Conservation (phyloP, 768 basidiomycete genomes). For the Lactifluus echinatus region DNA sequence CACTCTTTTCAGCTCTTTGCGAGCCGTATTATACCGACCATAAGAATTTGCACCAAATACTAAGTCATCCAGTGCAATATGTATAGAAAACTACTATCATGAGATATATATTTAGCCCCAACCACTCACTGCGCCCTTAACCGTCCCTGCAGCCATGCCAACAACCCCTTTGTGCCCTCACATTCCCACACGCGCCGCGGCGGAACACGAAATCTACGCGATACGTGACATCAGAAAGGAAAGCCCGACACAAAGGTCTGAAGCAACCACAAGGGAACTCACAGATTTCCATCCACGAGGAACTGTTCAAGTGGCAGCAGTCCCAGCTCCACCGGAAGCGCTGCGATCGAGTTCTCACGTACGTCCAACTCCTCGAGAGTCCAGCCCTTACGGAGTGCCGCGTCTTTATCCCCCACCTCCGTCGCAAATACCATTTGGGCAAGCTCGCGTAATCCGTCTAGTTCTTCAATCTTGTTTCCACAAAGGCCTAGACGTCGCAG, state of each 20-base stretch:
- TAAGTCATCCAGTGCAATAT: too few species aligned
- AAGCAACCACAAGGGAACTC: constrained; percentile 36
- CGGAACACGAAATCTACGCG: constrained; percentile 66
- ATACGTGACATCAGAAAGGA: background rate
- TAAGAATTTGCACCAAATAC: too few species aligned
- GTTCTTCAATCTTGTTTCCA: constrained; percentile 55
- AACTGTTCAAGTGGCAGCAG: constrained; percentile 72
- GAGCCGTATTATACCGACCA: too few species aligned
- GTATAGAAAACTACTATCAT: too few species aligned
- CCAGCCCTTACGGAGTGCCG: too few species aligned
- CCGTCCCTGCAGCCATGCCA: constrained; percentile 71
- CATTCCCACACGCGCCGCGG: constrained; percentile 78
- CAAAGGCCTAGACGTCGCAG: constrained; percentile 57
- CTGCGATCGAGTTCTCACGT: constrained; percentile 71
- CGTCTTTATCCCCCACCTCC: constrained; percentile 35
- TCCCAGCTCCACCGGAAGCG: constrained; percentile 61
- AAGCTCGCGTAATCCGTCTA: constrained; percentile 54
- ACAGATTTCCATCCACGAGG: constrained; percentile 80
- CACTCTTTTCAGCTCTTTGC: too few species aligned
- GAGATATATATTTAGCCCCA: too few species aligned
- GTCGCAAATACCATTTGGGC: constrained; percentile 49
- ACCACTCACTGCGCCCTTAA: constrained; percentile 33
- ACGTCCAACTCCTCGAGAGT: constrained; percentile 81
- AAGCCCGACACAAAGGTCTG: background rate
- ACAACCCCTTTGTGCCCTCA: constrained; percentile 73